Evolutionary conservation across 768 basidiomycete genomes (phyloP).

Genomic region (Candolleomyces eurysporus): DNA sequence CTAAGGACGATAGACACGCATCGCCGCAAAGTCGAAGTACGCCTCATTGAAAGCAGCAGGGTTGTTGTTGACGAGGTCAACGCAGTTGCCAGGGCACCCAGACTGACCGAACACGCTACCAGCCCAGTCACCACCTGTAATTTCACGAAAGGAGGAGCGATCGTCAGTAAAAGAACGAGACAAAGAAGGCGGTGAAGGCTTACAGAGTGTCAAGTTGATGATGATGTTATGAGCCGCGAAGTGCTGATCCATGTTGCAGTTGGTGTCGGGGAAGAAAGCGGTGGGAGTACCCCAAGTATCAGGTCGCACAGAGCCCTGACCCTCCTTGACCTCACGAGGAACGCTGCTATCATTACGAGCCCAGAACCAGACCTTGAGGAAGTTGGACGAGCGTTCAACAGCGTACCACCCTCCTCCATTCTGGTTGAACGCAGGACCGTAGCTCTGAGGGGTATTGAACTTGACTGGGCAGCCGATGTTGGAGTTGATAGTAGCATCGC

Average conservation of each 20-base stretch:
- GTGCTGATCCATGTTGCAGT: slow-evolving; percentile 55
- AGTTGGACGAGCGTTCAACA: slow-evolving; percentile 52
- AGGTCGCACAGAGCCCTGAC: slow-evolving; percentile 40
- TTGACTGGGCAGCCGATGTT: slow-evolving; percentile 29
- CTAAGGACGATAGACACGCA: slow-evolving; percentile 35
- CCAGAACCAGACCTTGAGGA: slow-evolving; percentile 78
- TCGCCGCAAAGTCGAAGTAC: slow-evolving; percentile 63
- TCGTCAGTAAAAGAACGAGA: slow-evolving; percentile 7
- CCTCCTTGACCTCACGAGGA: slow-evolving; percentile 46
- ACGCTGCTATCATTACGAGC: slow-evolving; percentile 44
- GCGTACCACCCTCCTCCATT: slow-evolving; percentile 65
- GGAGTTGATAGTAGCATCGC: slow-evolving; percentile 19
- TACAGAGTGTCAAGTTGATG: slow-evolving; percentile 50
- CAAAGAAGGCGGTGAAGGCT: slow-evolving; percentile 1
- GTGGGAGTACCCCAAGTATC: slow-evolving; percentile 55
- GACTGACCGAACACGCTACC: slow-evolving; percentile 1
- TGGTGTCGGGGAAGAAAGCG: slow-evolving; percentile 58
- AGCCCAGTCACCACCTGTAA: slow-evolving; percentile 15
- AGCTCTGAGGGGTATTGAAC: slow-evolving; percentile 38
- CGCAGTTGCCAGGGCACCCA: slow-evolving; percentile 12
- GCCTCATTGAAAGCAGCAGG: slow-evolving; percentile 62
- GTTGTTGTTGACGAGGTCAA: slow-evolving; percentile 54
- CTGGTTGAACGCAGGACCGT: slow-evolving; percentile 56
- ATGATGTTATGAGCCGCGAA: slow-evolving; percentile 61
- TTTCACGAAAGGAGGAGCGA: too few relatives aligned